These are phyloP conservation scores for Exophiala oligosperma DNA, from an alignment of 2,329 filamentous ascomycete genomes.

Conservation along the genomic window DNA sequence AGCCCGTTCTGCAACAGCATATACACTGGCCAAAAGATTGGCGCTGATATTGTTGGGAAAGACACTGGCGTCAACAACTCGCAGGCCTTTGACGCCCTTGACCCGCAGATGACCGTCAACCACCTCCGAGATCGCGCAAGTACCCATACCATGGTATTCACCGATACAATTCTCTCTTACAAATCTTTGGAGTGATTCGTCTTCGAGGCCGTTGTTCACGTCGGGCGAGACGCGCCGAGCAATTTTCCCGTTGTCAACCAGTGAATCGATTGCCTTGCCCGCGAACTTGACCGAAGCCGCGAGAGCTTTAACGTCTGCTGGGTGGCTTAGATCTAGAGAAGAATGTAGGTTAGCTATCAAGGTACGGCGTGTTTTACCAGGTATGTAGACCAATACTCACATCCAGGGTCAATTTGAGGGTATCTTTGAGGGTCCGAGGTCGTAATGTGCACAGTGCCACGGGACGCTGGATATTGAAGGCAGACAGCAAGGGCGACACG, in stretches of 20 bases:
- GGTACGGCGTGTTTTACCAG: no score
- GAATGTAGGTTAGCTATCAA: no score
- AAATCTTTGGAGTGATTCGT: slow-evolving; percentile 8
- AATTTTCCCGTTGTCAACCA: neutral
- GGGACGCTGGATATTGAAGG: slow-evolving; percentile 53
- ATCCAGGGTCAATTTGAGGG: slow-evolving; percentile 45
- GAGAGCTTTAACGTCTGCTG: slow-evolving; percentile 45
- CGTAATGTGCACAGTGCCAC: slow-evolving; percentile 49
- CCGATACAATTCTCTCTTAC: slow-evolving; percentile 32
- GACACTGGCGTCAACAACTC: slow-evolving; percentile 16
- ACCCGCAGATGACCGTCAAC: slow-evolving; percentile 33
- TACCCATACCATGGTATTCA: slow-evolving; percentile 28
- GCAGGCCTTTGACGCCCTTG: slow-evolving; percentile 31
- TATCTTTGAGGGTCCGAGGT: slow-evolving; percentile 25
- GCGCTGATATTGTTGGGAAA: slow-evolving; percentile 33
- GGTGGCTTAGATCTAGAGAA: slow-evolving; percentile 34
- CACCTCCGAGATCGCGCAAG: slow-evolving; percentile 35
- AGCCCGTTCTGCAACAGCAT: slow-evolving; percentile 33
- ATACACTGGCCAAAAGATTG: slow-evolving; percentile 33
- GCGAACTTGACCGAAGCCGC: slow-evolving; percentile 17
- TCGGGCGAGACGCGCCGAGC: slow-evolving; percentile 4
- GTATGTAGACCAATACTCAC: slow-evolving; percentile 24
- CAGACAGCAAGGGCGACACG: slow-evolving; percentile 49
- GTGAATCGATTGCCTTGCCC: neutral
- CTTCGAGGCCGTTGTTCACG: slow-evolving; percentile 3